phyloP scores from a whole-genome alignment of 2,329 filamentous ascomycete genomes.

The Pseudocercospora crystallina region DNA sequence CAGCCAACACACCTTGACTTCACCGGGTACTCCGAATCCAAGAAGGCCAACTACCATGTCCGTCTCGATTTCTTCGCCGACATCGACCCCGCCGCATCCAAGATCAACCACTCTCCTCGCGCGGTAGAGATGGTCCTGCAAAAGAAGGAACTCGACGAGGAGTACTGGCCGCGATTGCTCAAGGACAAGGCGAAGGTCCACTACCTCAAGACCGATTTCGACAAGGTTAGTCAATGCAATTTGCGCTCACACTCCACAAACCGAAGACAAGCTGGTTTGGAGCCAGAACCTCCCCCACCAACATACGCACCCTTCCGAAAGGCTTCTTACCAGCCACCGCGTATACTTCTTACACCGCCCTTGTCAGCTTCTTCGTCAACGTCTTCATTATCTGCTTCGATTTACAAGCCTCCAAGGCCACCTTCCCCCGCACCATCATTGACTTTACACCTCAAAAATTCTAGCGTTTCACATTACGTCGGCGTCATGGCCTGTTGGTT shows the following conservation, averaged over 20 bases:
- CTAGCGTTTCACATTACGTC: constrained; percentile 6
- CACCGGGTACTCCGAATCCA: constrained; percentile 75
- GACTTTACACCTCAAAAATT: constrained; percentile 1
- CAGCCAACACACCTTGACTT: constrained; percentile 76
- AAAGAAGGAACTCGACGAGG: constrained; percentile 94
- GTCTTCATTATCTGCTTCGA: not conserved
- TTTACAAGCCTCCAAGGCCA: constrained; percentile 6
- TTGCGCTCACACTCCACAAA: no score
- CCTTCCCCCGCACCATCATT: constrained; percentile 7
- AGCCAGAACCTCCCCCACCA: constrained; percentile 1
- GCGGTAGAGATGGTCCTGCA: constrained; percentile 87
- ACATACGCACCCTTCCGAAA: not conserved
- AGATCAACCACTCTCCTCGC: constrained; percentile 83
- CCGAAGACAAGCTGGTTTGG: not conserved
- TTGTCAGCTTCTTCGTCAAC: not conserved
- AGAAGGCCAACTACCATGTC: constrained; percentile 84
- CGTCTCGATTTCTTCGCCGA: constrained; percentile 86
- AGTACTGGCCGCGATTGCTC: constrained; percentile 93
- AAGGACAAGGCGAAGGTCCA: constrained; percentile 88
- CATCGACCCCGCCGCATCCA: constrained; percentile 81
- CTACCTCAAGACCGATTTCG: constrained; percentile 98
- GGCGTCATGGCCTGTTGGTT: constrained; percentile 15
- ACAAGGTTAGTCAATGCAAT: constrained; percentile 64
- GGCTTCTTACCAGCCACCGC: not conserved
- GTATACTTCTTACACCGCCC: not conserved